These are phyloP conservation scores for sorghum (Sorghum bicolor) DNA, from an alignment of 176 grass and related monocot genomes.

Conservation along the genomic window Sorghum_bicolor_NCBIv3 NC_012872.2:12475501-12476000, in stretches of 20 bases:
- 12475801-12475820: constrained; percentile 77
- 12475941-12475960: not conserved
- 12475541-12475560: not conserved
- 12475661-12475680: not conserved
- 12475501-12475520: not conserved
- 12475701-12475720: not conserved
- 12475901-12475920: not conserved
- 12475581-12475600: not conserved
- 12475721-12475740: constrained; percentile 64
- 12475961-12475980: not conserved
- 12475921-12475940: not conserved
- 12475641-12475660: not conserved
- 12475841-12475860: constrained; percentile 78
- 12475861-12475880: constrained; percentile 53
- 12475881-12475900: not conserved
- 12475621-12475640: not conserved
- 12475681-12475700: not conserved
- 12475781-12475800: constrained; percentile 59
- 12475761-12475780: constrained; percentile 88
- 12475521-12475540: not conserved
- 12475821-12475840: constrained; percentile 69
- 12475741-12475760: constrained; percentile 85
- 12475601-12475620: not conserved
- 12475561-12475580: too few species aligned
- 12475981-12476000: not conserved